phyloP scores from a whole-genome alignment of 176 grass and related monocot genomes.

The Poa pratensis region DNA sequence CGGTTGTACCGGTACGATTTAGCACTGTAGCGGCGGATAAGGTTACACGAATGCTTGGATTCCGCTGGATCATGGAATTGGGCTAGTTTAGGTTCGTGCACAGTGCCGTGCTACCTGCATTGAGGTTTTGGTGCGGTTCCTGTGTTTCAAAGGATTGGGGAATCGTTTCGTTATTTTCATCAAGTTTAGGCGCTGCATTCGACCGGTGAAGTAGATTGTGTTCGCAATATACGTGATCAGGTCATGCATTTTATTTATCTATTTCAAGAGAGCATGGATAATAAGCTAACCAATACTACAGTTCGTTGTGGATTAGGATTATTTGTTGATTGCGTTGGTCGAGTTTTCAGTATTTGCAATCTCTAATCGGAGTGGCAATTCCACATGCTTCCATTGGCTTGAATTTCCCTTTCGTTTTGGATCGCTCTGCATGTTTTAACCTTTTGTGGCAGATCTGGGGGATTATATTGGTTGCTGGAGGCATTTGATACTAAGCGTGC shows the following conservation, averaged over 20 bases:
- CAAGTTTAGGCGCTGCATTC: not conserved
- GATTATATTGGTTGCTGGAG: not conserved
- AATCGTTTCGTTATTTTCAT: not conserved
- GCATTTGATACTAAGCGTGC: not conserved
- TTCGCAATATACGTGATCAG: not conserved
- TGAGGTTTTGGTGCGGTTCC: slow-evolving; percentile 32
- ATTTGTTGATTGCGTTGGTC: not conserved
- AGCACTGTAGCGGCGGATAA: not conserved
- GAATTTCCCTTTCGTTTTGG: slow-evolving; percentile 1
- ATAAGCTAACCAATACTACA: not conserved
- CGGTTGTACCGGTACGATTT: not conserved
- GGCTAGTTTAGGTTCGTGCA: not conserved
- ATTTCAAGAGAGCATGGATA: not conserved
- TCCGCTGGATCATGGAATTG: slow-evolving; percentile 1
- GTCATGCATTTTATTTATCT: not conserved
- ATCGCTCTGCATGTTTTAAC: not conserved
- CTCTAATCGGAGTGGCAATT: not conserved
- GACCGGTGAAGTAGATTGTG: not conserved
- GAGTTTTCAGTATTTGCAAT: not conserved
- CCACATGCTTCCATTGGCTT: not conserved
- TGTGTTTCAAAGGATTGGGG: not conserved
- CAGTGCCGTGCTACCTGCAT: slow-evolving; percentile 6
- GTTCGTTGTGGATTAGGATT: not conserved
- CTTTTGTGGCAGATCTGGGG: not conserved
- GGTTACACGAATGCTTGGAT: not conserved